Base-by-base conservation (phyloP, 495 filamentous ascomycete genomes). In the Melanomma pulvis-pyrius region DNA sequence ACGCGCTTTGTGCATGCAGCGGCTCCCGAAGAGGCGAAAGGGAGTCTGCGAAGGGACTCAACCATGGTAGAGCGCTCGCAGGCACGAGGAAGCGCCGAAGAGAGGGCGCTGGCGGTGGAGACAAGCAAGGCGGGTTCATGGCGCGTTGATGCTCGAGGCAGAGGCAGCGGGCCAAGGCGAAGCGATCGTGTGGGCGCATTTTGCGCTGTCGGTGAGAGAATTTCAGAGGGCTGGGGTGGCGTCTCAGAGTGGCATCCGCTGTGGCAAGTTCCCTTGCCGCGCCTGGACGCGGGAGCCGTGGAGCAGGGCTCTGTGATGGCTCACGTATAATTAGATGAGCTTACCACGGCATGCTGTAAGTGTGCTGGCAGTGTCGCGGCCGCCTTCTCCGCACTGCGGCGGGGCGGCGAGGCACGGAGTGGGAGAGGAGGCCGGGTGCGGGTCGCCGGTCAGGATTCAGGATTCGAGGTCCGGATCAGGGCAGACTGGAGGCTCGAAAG, bases 51-150 rank as follows among this genome's bases (percentile, higher is more conserved):
- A 49, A 4, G 46, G 22, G 25, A 29, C 28, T 58, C 34, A 44
- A 56, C 59, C 59, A 51, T 57, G 65, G 65, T 51, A 53, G 36
- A 29, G 53, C 9, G 65, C 39, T 60, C 34, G 29, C 59, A 47
- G 21, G 54, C 54, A 60, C 61, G 59, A 64, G 67, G 61, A 65
- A 54, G 54, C 56, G 53, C 60, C 60, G 54, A 63, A 47, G 34
- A 63, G 36, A 63, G 13, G 19, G 59, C 50, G 22, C 30, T n/a
- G 67, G 56, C 56, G 56, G 67, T 65, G 67, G 60, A 70, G 49
- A 44, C 29, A 28, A 44, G 54, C 61, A 52, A 70, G 67, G 61
- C 47, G 30, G 28, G 55, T n/a, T n/a, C 61, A 52, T 65, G 67
- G 61, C 39, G 39, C 39, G 9, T 44, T 44, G 49, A 53, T 57